Conservation (phyloP, 441 rosid species). For the Rhodomyrtus psidioides region DNA sequence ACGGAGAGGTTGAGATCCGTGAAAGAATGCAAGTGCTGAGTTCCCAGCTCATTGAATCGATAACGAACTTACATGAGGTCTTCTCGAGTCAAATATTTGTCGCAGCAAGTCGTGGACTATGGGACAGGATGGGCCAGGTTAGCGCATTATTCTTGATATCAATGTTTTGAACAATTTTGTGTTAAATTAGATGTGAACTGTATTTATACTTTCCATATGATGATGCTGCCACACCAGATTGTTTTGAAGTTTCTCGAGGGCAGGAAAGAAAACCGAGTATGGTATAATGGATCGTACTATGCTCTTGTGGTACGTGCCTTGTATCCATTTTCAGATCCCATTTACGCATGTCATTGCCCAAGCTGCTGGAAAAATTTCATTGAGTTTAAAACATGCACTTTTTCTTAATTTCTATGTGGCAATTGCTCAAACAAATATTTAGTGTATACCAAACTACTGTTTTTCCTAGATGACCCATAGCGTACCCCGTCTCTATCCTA, state of each 20-base stretch:
- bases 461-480: not conserved
- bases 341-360: not conserved
- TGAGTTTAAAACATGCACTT: not conserved
- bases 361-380: not conserved
- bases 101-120: slow-evolving; percentile 76
- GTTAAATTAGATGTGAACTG: not conserved
- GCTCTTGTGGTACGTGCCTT: slow-evolving; percentile 73
- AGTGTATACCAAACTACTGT: not conserved
- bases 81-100: slow-evolving; percentile 76
- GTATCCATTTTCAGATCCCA: not conserved
- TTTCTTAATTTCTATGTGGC: not conserved
- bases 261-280: slow-evolving; percentile 83
- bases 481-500: not conserved
- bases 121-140: slow-evolving; percentile 99
- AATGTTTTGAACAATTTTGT: not conserved
- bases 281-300: slow-evolving; percentile 90
- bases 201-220: not conserved
- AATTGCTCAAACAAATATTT: not conserved
- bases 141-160: not conserved
- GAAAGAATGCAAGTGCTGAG: slow-evolving; percentile 80
- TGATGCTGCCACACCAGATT: slow-evolving; percentile 23
- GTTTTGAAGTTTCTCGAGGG: slow-evolving; percentile 93
- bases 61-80: slow-evolving; percentile 73
- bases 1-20: slow-evolving; percentile 81
- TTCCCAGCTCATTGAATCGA: slow-evolving; percentile 59